Conservation (phyloP, 345 rosid species). For the Aquilaria sinensis region DNA sequence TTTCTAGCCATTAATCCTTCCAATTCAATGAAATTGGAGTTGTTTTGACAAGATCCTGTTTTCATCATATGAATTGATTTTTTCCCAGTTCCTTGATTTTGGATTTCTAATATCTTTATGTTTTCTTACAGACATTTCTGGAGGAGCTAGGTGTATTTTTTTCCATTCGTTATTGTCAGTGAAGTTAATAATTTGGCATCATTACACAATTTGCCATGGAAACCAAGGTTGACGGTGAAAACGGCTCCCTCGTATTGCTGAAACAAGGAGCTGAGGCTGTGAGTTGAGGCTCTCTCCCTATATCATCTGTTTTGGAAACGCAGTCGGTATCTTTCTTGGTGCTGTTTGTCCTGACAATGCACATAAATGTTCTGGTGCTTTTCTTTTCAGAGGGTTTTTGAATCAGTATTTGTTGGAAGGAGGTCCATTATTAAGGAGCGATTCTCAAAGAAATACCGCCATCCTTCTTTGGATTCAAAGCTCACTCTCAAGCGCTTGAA, state of each 20-base stretch:
- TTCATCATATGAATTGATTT: no score
- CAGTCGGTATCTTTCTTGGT: no score
- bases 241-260: slow-evolving; percentile 35
- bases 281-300: slow-evolving; percentile 16
- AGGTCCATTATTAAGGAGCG: slow-evolving; percentile 74
- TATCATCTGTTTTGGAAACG: background rate
- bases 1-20: background rate
- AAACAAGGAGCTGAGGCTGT: slow-evolving; percentile 92
- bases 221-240: slow-evolving; percentile 15
- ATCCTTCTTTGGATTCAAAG: slow-evolving; percentile 79
- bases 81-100: no score
- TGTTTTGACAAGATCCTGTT: no score
- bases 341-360: no score
- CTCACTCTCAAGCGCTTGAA: slow-evolving; percentile 78
- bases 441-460: slow-evolving; percentile 95
- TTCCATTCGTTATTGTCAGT: slow-evolving; percentile 6
- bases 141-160: background rate
- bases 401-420: slow-evolving; percentile 70
- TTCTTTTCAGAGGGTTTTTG: slow-evolving; percentile 63
- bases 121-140: no score
- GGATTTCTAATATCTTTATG: no score
- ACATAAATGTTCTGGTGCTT: background rate
- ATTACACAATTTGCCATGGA: background rate
- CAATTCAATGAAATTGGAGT: background rate
- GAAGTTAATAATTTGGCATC: no score